Conservation (phyloP, 441 rosid species). For the Pelargonium australe region DNA sequence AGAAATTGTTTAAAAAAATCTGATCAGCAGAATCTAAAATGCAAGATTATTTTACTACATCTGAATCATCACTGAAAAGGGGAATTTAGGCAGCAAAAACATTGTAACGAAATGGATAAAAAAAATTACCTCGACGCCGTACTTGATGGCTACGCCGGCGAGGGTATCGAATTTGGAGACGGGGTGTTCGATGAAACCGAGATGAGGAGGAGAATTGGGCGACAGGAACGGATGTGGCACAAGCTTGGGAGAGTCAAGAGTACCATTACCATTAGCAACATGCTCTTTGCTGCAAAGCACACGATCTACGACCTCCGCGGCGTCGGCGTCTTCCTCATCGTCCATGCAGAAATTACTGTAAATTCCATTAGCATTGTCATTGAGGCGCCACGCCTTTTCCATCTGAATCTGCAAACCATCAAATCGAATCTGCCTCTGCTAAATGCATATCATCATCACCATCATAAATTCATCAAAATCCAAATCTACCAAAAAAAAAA, state of each 20-base stretch:
- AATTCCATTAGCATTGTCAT: background rate
- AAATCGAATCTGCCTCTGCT: background rate
- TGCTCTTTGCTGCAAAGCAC: background rate
- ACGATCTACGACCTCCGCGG: slow-evolving; percentile 2
- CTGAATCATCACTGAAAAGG: background rate
- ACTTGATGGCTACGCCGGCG: slow-evolving; percentile 40
- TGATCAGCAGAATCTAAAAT: background rate
- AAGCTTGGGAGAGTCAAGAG: slow-evolving; percentile 1
- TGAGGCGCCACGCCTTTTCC: slow-evolving; percentile 1
- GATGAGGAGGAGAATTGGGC: slow-evolving; percentile 7
- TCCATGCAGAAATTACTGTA: background rate
- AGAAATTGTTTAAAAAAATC: background rate
- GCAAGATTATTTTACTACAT: too few relatives aligned
- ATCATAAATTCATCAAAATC: background rate
- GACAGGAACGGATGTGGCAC: slow-evolving; percentile 2
- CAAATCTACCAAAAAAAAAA: background rate
- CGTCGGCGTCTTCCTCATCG: background rate
- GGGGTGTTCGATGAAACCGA: slow-evolving; percentile 24
- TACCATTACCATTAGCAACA: slow-evolving; percentile 12
- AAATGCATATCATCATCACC: background rate
- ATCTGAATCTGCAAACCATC: background rate
- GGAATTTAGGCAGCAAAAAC: background rate
- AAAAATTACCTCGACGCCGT: slow-evolving; percentile 34
- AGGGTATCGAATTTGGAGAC: slow-evolving; percentile 38
- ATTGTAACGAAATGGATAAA: background rate